A percentile compares a stretch with the other conserved stretches of the same genome.
These are phyloP conservation scores for Emergomyces orientalis DNA, from an alignment of 2,329 filamentous ascomycete species.

Conservation along the genomic window DNA sequence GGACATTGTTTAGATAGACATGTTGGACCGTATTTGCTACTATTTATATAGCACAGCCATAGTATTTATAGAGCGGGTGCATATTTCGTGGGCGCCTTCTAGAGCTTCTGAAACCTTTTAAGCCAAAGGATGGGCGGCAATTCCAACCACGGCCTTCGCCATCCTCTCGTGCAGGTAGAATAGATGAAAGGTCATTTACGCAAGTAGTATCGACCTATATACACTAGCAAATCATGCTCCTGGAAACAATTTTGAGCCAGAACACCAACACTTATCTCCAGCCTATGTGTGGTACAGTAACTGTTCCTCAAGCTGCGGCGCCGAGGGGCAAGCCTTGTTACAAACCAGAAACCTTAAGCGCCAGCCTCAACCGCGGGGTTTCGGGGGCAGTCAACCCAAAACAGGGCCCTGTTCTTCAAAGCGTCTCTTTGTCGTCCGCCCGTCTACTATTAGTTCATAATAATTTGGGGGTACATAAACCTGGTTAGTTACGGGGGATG, in stretches of 20 bases:
- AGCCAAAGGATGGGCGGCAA: not conserved
- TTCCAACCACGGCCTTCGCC: not conserved
- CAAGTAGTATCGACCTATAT: not conserved
- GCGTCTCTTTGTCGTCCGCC: not conserved
- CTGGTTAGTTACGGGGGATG: not conserved
- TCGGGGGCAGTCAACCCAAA: not conserved
- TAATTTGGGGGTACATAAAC: not conserved
- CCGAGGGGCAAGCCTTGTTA: not conserved
- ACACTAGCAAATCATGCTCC: not conserved
- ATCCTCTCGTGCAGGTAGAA: not conserved
- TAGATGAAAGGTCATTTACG: not conserved
- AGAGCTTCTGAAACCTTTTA: not conserved
- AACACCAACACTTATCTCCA: not conserved
- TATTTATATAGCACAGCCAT: not conserved
- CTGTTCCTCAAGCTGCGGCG: not conserved
- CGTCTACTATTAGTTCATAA: not conserved
- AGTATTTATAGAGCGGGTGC: too few species aligned
- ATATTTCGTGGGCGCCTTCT: too few species aligned
- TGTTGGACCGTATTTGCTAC: not conserved
- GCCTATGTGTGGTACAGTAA: too few species aligned
- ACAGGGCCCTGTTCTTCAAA: not conserved
- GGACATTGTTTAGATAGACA: not conserved
- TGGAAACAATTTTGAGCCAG: not conserved
- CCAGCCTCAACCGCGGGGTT: not conserved
- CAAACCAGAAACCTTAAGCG: not conserved